Evolutionary conservation across 768 basidiomycete species (phyloP), one percentile per base, ranked within the genome.

Genomic region (Pisolithus microcarpus): DNA sequence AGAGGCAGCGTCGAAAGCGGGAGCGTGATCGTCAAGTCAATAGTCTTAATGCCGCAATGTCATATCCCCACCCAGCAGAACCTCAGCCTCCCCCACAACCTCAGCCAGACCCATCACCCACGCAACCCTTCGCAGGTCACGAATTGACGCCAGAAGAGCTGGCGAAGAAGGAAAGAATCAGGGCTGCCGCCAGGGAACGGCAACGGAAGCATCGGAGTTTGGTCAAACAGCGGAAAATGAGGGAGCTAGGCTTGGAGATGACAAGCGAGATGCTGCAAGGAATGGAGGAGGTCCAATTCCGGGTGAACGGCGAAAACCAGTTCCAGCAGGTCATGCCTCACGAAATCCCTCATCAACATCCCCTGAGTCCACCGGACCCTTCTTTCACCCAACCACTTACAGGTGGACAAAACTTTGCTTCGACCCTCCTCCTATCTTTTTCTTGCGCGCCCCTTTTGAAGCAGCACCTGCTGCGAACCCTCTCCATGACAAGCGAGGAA

Each of bases 171-270:
- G 87, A 91, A 56, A 74, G 83, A 51, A 80, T 91, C 49, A 77
- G 87, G 13, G 77, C 83, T 4, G 84, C 86, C 0, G 89, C 89
- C 4, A 72, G 89, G 38, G 87, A 91, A 61, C 74, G 89, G 53
- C 89, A 91, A 58, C 72, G 88, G 43, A 91, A 91, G 58, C 89
- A 91, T 65, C 84, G 89, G 40, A 76, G 74, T 55, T 72, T 85
- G 31, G 81, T 90, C 49, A 91, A 90, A 68, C 81, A 85, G 62
- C 75, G 81, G 54, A 88, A 91, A 62, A 79, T 88, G 79, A 77
- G 85, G 51, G 87, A 88, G 52, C 75, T 90, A n/a, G 87, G 87
- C 5, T 65, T 87, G 46, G 86, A 89, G 61, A 87, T 89, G 81
- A 81, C 84, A 55, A 82, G 82, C 73, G 85, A 87, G 53, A 74